Evolutionary conservation across 2,329 filamentous ascomycete genomes (phyloP), one percentile per base, ranked within the genome.

Genomic region (Alternaria alternata): DNA sequence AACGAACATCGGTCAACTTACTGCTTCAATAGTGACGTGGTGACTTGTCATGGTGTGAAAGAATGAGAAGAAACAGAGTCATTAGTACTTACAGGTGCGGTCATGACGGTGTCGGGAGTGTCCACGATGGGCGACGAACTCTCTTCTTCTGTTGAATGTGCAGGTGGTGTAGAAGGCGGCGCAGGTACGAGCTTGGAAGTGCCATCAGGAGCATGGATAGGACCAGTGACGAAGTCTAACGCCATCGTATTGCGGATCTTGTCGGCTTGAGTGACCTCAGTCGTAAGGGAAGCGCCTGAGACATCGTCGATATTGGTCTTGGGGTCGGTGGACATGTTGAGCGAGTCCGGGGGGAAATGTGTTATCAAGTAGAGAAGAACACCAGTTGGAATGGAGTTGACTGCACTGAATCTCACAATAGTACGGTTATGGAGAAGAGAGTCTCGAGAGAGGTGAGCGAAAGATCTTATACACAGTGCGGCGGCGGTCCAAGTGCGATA

Each of bases 361-460:
- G 24, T 20, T 30, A 32, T 9, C n/a, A 16, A 53, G 20, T 30
- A 39, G 22, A 47, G 30, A 24, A 22, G 24, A 38, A 16, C 6
- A 38, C 11, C 26, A 24, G 30, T 53, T 32, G 42, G 26, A 20
- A n/a, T 3, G n/a, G 5, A n/a, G 34, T 53, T 8, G 38, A n/a
- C 12, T 41, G 41, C 16, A 32, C 24, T 42, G 34, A 14, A 18
- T 36, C 49, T 51, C 43, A 48, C 7, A 52, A 30, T 30, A 42
- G 54, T 43, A 30, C 24, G 20, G 53, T 54, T 58, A 53, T 32
- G 51, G 53, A 57, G 28, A 46, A 61, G 61, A 24, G 63, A 51
- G 62, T 75, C 70, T 74, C 49, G 70, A 73, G 61, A 62, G 49
- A 69, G 68, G 67, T 72, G 65, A 59, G 73, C 66, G 61, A 58